Conservation (phyloP, 345 rosid species). For the Eucalyptus globulus region DNA sequence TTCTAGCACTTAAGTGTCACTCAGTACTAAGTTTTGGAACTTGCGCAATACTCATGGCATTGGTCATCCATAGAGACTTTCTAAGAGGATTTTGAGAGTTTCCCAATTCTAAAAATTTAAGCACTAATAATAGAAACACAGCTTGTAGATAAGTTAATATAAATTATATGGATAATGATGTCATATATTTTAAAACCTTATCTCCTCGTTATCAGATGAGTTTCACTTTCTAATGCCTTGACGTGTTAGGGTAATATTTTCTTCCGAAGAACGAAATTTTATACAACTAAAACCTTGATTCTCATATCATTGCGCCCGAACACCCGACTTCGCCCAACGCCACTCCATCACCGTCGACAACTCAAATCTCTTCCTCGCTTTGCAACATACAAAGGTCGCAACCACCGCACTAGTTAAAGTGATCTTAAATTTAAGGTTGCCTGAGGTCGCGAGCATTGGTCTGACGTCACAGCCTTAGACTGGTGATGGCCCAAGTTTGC, state of each 20-base stretch:
- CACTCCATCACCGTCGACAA: neutral
- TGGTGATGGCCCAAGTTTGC: neutral
- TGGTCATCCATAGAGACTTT: neutral
- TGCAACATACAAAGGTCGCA: neutral
- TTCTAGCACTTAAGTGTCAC: accelerated
- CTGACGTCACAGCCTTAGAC: neutral
- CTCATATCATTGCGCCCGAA: neutral
- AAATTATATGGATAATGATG: neutral
- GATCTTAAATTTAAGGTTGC: neutral
- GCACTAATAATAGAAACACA: neutral
- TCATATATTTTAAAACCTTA: neutral
- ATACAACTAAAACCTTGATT: neutral
- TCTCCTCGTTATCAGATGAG: neutral
- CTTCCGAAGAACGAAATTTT: neutral
- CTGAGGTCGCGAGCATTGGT: neutral
- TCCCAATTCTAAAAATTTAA: neutral
- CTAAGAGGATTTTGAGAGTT: neutral
- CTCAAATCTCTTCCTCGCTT: neutral
- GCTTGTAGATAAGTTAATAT: neutral
- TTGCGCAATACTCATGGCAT: accelerated
- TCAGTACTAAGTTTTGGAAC: accelerated
- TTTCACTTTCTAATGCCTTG: neutral
- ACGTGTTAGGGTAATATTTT: neutral
- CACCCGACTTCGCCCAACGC: accelerated
- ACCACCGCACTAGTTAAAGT: neutral